Evolutionary conservation across 306 rosid genomes (phyloP).

Genomic region (Coriaria nepalensis): DNA sequence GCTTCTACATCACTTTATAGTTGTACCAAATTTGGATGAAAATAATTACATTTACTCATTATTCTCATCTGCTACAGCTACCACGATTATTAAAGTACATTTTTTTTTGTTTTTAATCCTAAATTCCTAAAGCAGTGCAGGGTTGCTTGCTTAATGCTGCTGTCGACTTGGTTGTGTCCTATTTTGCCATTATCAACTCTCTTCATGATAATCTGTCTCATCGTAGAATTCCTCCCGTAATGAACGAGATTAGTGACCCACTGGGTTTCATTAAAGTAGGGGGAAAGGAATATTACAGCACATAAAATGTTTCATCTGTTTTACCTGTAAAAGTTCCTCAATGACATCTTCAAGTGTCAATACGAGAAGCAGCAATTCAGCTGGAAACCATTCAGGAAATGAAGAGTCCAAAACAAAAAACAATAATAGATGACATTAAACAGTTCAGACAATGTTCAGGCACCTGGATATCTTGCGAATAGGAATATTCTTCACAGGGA

Average conservation of each 20-base stretch:
- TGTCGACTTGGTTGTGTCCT: neutral
- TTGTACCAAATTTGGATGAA: too few relatives aligned
- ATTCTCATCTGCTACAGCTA: too few relatives aligned
- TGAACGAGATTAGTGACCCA: neutral
- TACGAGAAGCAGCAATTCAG: too few relatives aligned
- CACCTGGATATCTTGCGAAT: conserved; percentile 69
- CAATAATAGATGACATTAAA: too few relatives aligned
- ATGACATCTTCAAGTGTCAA: conserved; percentile 56
- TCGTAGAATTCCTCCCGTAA: conserved; percentile 25
- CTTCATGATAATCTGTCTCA: conserved; percentile 19
- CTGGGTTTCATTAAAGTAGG: neutral
- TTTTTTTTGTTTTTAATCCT: too few relatives aligned
- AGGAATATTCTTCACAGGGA: conserved; percentile 47
- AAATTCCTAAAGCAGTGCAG: too few relatives aligned
- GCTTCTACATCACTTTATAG: too few relatives aligned
- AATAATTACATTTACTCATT: too few relatives aligned
- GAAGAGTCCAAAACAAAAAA: too few relatives aligned
- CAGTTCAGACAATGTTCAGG: neutral
- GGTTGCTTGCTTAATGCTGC: too few relatives aligned
- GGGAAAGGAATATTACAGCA: neutral
- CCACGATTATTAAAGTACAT: too few relatives aligned
- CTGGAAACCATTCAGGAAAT: too few relatives aligned
- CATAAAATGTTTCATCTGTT: neutral
- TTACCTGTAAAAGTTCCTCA: conserved; percentile 42
- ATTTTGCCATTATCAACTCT: neutral